Conservation (phyloP, 179 eudicot species). For the Sideroxylon spinosum region DNA sequence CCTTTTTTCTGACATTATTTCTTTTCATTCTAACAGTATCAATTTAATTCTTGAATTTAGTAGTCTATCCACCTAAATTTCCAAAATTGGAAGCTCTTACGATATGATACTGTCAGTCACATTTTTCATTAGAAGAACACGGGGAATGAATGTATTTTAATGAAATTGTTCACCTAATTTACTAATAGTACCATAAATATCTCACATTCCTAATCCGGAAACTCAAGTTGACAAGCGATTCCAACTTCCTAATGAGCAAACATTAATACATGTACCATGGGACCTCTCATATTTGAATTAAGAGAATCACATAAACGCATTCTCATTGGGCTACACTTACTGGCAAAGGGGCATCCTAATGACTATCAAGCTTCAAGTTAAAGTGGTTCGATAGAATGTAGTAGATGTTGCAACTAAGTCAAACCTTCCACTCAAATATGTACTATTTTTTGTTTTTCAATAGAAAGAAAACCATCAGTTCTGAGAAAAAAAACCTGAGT, state of each 20-base stretch:
- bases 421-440: neutral
- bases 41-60: neutral
- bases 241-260: neutral
- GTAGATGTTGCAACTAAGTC: neutral
- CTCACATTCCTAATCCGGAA: neutral
- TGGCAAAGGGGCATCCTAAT: neutral
- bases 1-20: neutral
- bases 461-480: neutral
- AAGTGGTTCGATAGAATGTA: neutral
- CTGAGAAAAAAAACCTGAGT: neutral
- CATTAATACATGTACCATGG: neutral
- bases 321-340: neutral
- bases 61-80: neutral
- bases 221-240: neutral
- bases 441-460: neutral
- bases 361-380: neutral
- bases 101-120: neutral
- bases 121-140: neutral
- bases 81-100: neutral
- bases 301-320: neutral
- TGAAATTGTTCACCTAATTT: slow-evolving; percentile 3
- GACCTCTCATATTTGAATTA: neutral
- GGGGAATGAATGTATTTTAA: neutral
- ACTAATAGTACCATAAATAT: neutral
- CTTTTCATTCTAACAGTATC: neutral